These are phyloP conservation scores for Beverwykella pulmonaria DNA, from an alignment of 495 filamentous ascomycete genomes.

Conservation along the genomic window DNA sequence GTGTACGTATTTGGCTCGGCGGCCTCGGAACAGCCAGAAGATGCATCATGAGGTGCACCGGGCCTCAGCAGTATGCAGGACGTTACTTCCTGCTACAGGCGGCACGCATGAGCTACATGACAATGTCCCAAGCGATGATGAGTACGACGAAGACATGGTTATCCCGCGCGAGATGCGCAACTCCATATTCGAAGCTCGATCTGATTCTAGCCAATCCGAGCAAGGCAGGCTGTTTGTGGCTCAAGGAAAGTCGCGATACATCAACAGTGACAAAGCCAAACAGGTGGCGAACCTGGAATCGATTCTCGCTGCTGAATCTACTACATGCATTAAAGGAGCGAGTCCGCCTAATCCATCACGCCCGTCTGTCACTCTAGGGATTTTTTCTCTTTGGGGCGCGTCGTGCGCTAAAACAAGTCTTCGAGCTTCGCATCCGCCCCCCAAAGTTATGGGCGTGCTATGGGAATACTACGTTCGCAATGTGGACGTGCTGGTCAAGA, in stretches of 20 bases:
- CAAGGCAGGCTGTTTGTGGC: constrained; percentile 13
- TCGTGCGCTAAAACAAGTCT: not conserved
- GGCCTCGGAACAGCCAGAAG: constrained; percentile 11
- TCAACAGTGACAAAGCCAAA: constrained; percentile 17
- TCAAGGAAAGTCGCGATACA: constrained; percentile 17
- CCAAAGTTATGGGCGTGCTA: constrained; percentile 14
- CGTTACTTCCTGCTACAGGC: not conserved
- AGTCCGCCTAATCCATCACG: not conserved
- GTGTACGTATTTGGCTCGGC: constrained; percentile 7
- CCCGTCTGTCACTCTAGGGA: not conserved
- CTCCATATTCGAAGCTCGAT: not conserved
- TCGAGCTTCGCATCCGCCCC: constrained; percentile 7
- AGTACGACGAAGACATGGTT: constrained; percentile 10
- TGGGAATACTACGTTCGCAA: constrained; percentile 25
- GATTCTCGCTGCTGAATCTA: constrained; percentile 6
- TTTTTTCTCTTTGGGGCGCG: not conserved
- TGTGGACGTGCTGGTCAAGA: constrained; percentile 22
- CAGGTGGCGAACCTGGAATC: constrained; percentile 11
- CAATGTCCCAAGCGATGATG: not conserved
- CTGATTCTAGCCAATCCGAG: not conserved
- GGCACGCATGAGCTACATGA: not conserved
- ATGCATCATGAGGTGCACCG: not conserved
- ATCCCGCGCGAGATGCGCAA: constrained; percentile 17
- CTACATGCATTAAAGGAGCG: not conserved
- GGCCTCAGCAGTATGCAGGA: not conserved